Conservation (phyloP, 1,284 basidiomycete species). For the Lentinus polychrous region DNA sequence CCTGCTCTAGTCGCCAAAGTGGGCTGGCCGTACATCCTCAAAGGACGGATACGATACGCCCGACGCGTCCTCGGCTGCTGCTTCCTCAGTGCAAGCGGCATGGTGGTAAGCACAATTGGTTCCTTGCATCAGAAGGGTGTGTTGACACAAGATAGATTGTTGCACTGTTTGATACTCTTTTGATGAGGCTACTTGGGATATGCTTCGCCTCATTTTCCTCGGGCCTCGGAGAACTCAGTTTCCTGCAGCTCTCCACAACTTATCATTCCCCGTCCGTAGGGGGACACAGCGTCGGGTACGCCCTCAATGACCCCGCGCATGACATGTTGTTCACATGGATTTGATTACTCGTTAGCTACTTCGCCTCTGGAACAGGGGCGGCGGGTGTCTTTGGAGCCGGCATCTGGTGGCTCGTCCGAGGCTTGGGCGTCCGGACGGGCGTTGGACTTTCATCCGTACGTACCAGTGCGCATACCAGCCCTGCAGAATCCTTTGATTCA, state of each 20-base stretch:
- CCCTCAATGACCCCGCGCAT: neutral
- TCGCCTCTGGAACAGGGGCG: slow-evolving; percentile 89
- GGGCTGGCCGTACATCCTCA: slow-evolving; percentile 87
- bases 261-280: slow-evolving; percentile 65
- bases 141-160: slow-evolving; percentile 54
- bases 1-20: slow-evolving; percentile 82
- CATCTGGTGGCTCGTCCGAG: slow-evolving; percentile 91
- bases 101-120: slow-evolving; percentile 50
- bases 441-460: slow-evolving; percentile 76
- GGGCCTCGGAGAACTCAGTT: slow-evolving; percentile 91
- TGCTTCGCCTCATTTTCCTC: slow-evolving; percentile 86
- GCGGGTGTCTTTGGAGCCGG: slow-evolving; percentile 91
- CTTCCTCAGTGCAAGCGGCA: slow-evolving; percentile 67
- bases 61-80: slow-evolving; percentile 75
- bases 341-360: slow-evolving; percentile 59
- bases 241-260: slow-evolving; percentile 88
- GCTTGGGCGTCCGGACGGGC: slow-evolving; percentile 78
- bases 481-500: neutral
- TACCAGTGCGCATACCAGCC: slow-evolving; percentile 9
- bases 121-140: neutral
- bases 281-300: slow-evolving; percentile 66
- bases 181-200: slow-evolving; percentile 80
- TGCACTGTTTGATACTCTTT: slow-evolving; percentile 65
- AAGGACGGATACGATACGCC: slow-evolving; percentile 75
- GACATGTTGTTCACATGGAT: neutral